Evolutionary conservation across 2,329 filamentous ascomycete genomes (phyloP), one percentile per base, ranked within the genome.

Genomic region (Stagonosporopsis chrysanthemi): DNA sequence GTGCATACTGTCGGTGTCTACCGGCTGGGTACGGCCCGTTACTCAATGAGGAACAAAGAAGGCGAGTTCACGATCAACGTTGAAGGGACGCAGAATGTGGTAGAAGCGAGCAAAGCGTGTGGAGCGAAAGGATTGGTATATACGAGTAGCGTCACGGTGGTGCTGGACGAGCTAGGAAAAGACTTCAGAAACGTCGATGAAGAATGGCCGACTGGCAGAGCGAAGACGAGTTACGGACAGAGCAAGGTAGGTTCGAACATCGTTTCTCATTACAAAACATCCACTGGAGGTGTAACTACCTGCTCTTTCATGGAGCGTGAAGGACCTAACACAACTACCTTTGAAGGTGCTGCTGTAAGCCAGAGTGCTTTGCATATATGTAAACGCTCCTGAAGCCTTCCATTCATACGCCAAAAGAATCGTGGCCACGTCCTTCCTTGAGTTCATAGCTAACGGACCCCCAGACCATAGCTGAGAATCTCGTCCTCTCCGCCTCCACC

Each of bases 151-250:
- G 90, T 91, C 50, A 96, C 92, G 59, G 89, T 97, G 60, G 82
- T 97, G 63, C 89, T 90, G 72, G 92, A 98, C 78, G 93, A 93
- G 66, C 52, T 80, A 26, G 81, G 83, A 60, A 85, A 80, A 59
- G 90, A 97, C 74, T 84, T 96, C 74, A 84, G 88, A 75, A 93
- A 97, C 75, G 92, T 91, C 63, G 89, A 93, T 76, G 94, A 98
- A 82, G 81, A 84, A 43, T 92, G 90, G 83, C 91, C 91, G 26
- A 83, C 90, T 46, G 88, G 95, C 49, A 83, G 86, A 43, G 90
- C 90, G 29, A 84, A 84, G 58, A 78, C 86, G 65, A 88, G 93
- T 77, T 98, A 98, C 78, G 92, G 92, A 28, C 88, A 93, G 78
- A 96, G 92, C 14, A 98, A 97, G 86, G 90, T 90, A 64, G 55